These are phyloP conservation scores for Ministeria vibrans DNA, from an alignment of 78 protist genomes.

Conservation along the genomic window DNA sequence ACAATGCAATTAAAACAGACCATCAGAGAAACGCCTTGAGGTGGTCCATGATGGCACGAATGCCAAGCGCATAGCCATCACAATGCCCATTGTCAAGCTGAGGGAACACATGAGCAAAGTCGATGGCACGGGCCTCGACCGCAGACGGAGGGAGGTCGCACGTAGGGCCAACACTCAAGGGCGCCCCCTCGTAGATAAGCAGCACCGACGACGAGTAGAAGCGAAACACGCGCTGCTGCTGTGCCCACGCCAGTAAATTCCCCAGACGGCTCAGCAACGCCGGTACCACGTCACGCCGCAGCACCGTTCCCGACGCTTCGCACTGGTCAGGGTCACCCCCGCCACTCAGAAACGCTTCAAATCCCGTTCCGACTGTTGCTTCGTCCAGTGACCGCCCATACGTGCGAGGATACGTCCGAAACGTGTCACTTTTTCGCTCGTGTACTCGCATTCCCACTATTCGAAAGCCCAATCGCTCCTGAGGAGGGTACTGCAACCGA, in stretches of 20 bases:
- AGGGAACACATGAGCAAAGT: neutral
- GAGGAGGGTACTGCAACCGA: neutral
- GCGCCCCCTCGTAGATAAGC: neutral
- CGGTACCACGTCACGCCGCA: neutral
- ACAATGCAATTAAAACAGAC: too few species aligned
- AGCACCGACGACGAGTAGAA: slow-evolving; percentile 1
- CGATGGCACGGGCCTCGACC: neutral
- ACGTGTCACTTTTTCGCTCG: neutral
- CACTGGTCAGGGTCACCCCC: too few species aligned
- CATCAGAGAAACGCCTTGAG: too few species aligned
- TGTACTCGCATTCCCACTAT: neutral
- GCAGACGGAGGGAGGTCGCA: neutral
- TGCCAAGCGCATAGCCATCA: neutral
- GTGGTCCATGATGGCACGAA: too few species aligned
- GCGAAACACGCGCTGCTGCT: neutral
- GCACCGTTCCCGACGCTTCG: neutral
- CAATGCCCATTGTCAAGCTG: neutral
- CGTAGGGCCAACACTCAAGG: too few species aligned
- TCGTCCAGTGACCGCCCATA: neutral
- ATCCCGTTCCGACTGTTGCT: neutral
- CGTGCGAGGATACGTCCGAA: neutral
- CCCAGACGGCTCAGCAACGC: neutral
- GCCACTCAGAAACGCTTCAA: neutral
- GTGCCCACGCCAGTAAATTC: neutral
- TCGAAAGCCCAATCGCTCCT: neutral